Base-by-base conservation (phyloP, 306 rosid species). In the Dicorynia guianensis region DNA sequence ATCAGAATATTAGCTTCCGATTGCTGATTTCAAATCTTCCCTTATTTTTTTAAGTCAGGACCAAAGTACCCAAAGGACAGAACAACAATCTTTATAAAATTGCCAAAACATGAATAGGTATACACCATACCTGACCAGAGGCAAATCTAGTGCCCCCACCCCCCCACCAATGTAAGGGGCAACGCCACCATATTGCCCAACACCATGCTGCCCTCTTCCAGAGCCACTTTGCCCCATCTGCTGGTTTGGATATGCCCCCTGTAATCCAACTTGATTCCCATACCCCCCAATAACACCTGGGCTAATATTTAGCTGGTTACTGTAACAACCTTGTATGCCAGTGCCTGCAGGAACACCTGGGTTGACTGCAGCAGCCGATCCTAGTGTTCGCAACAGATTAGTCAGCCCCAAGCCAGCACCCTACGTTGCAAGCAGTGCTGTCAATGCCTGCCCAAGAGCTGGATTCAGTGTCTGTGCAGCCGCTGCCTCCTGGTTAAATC, bases 161-260 rank as follows among this genome's bases (percentile, higher is more conserved):
- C n/a, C n/a, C n/a, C n/a, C n/a, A n/a, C n/a, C n/a, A n/a, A 83
- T 85, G 82, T 92, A 92, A 33, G 96, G 79, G 10, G 90, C 84
- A 67, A 79, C 82, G 20, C 89, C 93, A 10, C 94, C 96, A 74
- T 88, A 89, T n/a, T 90, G 96, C 54, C 91, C 91, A 70, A 63
- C 90, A 50, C 89, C 93, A 83, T 81, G 88, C 67, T 87, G 98
- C 56, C 95, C 97, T 82, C 97, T 90, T 67, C 96, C 98, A 11
- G 96, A 44, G 4, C 95, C 89, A 49, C 96, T 88, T 76, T 89
- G 98, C 17, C 93, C 98, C 42, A 82, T 35, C 84, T 90, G 98
- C 69, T 78, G 98, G 54, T 77, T 92, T 1, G 84, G 88, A 68
- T 88, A 94, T 1, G 86, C 87, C 17, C 83, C 87, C 86, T 85